Percentiles rank a stretch among this genome's conserved stretches.
Evolutionary conservation across 768 basidiomycete species (phyloP).

Genomic region (Suillus spraguei): DNA sequence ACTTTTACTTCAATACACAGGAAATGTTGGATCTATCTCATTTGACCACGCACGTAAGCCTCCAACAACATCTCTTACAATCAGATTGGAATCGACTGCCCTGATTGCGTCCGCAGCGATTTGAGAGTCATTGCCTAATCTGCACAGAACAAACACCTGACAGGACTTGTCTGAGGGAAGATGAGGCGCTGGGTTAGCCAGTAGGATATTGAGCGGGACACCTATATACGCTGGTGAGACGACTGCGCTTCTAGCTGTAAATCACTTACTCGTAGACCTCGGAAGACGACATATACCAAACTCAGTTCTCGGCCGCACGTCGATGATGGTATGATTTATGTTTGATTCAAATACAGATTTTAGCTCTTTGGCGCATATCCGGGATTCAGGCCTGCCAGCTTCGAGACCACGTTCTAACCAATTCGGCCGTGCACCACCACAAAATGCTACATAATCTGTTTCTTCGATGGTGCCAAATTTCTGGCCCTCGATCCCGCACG

Average conservation of each 20-base stretch:
- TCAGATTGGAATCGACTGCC: constrained; percentile 24
- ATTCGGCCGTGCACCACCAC: constrained; percentile 71
- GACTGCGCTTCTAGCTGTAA: not conserved
- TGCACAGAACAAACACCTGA: constrained; percentile 67
- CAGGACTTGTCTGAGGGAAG: constrained; percentile 31
- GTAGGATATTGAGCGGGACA: constrained; percentile 67
- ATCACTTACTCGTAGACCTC: constrained; percentile 64
- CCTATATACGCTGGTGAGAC: constrained; percentile 47
- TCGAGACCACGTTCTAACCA: constrained; percentile 60
- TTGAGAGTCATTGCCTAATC: constrained; percentile 93
- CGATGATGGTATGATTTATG: constrained; percentile 51
- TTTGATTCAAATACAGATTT: constrained; percentile 37
- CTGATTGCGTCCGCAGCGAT: constrained; percentile 63
- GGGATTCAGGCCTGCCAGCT: constrained; percentile 41
- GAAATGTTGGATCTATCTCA: constrained; percentile 75
- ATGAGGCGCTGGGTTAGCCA: constrained; percentile 57
- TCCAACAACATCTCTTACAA: constrained; percentile 74
- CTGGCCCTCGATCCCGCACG: constrained; percentile 64
- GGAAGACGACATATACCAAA: constrained; percentile 87
- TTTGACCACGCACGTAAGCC: constrained; percentile 82
- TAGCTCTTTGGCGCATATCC: constrained; percentile 54
- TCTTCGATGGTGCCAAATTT: constrained; percentile 49
- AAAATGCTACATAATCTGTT: constrained; percentile 85
- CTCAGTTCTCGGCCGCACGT: constrained; percentile 79
- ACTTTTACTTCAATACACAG: constrained; percentile 61